These are phyloP conservation scores for Phoenix roebelenii DNA, from an alignment of 176 grass and related monocot genomes.

Conservation along the genomic window DNA sequence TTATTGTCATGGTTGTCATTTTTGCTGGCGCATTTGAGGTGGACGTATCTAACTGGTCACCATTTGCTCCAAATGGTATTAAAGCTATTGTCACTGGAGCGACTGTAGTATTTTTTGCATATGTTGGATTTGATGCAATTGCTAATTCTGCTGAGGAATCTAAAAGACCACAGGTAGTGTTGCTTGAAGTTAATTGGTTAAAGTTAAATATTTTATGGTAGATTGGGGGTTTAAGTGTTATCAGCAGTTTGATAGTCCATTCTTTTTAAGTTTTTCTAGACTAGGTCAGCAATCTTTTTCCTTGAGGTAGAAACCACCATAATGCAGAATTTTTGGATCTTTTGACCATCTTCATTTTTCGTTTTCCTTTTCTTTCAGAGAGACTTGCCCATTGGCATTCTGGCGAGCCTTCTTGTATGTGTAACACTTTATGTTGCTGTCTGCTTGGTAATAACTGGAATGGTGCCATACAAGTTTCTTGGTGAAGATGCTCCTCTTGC, in stretches of 20 bases:
- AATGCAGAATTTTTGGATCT: too few relatives aligned
- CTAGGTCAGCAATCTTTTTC: too few relatives aligned
- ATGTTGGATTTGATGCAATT: conserved; percentile 94
- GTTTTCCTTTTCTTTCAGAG: conserved; percentile 33
- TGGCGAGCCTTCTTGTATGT: conserved; percentile 80
- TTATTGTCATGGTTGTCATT: conserved; percentile 72
- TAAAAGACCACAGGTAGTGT: conserved; percentile 67
- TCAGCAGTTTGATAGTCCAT: too few relatives aligned
- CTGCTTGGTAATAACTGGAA: conserved; percentile 94
- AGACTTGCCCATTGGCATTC: conserved; percentile 81
- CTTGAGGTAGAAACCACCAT: too few relatives aligned
- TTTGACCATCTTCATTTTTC: conserved; percentile 19
- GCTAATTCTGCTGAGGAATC: conserved; percentile 99
- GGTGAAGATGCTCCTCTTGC: conserved; percentile 82
- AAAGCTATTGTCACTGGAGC: conserved; percentile 86
- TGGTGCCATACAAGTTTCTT: conserved; percentile 85
- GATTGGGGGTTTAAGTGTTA: too few relatives aligned
- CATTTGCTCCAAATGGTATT: conserved; percentile 90
- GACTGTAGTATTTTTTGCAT: conserved; percentile 96
- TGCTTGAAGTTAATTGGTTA: too few relatives aligned
- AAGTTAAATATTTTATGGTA: too few relatives aligned
- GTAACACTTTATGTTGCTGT: conserved; percentile 77
- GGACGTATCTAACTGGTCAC: conserved; percentile 94
- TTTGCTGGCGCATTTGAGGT: conserved; percentile 81
- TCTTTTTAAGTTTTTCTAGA: too few relatives aligned